Evolutionary conservation across 1,284 basidiomycete species (phyloP), one percentile per base, ranked within the genome.

Genomic region (Sphaerobolus stellatus): DNA sequence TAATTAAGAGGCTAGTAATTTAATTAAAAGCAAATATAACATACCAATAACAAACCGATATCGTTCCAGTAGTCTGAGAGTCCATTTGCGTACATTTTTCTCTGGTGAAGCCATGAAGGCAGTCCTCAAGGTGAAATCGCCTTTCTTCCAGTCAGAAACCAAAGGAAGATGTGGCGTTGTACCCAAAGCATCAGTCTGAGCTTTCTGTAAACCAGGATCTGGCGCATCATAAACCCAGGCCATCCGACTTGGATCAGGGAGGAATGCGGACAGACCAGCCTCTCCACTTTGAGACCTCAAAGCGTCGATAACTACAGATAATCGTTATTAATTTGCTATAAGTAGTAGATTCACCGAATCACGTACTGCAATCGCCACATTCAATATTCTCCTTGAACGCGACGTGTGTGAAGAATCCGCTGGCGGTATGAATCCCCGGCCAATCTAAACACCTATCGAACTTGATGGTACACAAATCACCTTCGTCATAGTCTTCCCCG

Each of bases 321-420:
- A 29, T 20, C 33, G 48, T 54, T 7, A 7, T 18, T 16, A 20
- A 29, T 31, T 4, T 36, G 16, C n/a, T 20, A 25, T n/a, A 28
- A n/a, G 24, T 24, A 30, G 36, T n/a, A 47, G 24, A 50, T 52
- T 44, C 18, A 25, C 51, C 36, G 14, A 22, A 43, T 2, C n/a
- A 73, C 77, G 58, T 54, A 80, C 78, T 57, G 63, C 78, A 80
- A 59, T 80, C 79, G 16, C 78, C 79, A 56, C 79, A 81, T 16
- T 69, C 56, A 0, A 71, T 66, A 14, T 69, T 61, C n/a, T 67
- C n/a, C n/a, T n/a, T 62, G 62, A 80, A 81, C 0, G 78, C 71
- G 36, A 80, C 65, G 29, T 73, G 66, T 61, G 71, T 76, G 66
- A 81, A 79, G 62, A 79, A 69, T n/a, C 71, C 69, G 11, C 62